A percentile compares a stretch with the other conserved stretches of the same genome.
These are phyloP conservation scores for Boletus smithii DNA, from an alignment of 1,284 basidiomycete species.

Conservation along the genomic window DNA sequence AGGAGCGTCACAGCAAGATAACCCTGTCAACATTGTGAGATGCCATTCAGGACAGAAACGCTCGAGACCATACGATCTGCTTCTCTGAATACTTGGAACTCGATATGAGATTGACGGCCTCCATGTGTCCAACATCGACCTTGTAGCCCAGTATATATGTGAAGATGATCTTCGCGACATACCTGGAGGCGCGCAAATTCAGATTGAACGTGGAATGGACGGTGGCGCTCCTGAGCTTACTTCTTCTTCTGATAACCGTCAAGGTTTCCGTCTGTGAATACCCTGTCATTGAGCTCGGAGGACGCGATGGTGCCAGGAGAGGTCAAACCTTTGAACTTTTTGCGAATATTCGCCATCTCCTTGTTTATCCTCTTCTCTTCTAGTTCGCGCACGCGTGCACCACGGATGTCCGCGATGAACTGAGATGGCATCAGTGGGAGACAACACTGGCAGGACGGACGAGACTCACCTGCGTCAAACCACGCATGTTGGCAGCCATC, in stretches of 20 bases:
- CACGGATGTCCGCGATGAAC: conserved; percentile 98
- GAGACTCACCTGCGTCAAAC: conserved; percentile 75
- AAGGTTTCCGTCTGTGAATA: conserved; percentile 79
- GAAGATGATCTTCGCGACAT: conserved; percentile 96
- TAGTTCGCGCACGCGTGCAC: conserved; percentile 82
- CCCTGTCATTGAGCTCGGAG: conserved; percentile 2
- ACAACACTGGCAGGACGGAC: conserved; percentile 1
- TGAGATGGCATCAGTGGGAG: conserved; percentile 32
- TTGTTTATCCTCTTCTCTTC: conserved; percentile 99
- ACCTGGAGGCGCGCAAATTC: conserved; percentile 47
- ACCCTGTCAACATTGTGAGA: conserved; percentile 53
- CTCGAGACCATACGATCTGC: conserved; percentile 76
- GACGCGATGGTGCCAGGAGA: conserved; percentile 11
- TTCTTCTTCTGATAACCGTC: conserved; percentile 99
- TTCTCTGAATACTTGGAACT: conserved; percentile 97
- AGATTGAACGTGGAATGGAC: conserved; percentile 12
- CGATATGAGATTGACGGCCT: conserved; percentile 96
- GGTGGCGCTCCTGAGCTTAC: conserved; percentile 47
- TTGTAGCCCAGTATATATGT: conserved; percentile 99
- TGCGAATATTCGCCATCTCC: conserved; percentile 99
- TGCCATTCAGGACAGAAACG: not conserved
- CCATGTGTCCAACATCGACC: conserved; percentile 99
- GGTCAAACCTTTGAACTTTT: conserved; percentile 89
- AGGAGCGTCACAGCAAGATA: conserved; percentile 96
- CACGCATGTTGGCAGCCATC: conserved; percentile 88